phyloP scores from a whole-genome alignment of 768 basidiomycete species.

The Lactarius hatsudake region DNA sequence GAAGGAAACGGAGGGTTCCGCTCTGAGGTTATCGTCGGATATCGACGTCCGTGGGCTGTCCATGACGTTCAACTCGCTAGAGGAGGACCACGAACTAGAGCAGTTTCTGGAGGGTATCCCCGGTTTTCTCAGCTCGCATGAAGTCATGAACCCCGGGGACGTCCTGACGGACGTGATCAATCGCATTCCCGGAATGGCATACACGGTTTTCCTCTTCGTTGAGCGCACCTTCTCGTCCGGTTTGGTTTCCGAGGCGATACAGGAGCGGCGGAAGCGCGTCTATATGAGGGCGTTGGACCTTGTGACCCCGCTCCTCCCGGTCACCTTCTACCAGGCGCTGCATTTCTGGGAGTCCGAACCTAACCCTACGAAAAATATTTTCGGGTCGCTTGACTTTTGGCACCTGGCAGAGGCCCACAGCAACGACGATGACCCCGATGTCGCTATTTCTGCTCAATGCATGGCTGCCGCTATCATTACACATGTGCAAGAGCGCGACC shows the following conservation, averaged over 20 bases:
- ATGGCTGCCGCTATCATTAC: conserved; percentile 16
- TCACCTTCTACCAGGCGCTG: conserved; percentile 19
- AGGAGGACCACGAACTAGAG: conserved; percentile 25
- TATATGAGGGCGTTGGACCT: conserved; percentile 17
- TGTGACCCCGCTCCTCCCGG: conserved; percentile 12
- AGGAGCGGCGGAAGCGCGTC: conserved; percentile 14
- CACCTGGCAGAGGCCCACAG: conserved; percentile 15
- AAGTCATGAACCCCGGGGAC: conserved; percentile 3
- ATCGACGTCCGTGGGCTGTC: conserved; percentile 21
- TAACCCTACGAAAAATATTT: conserved; percentile 9
- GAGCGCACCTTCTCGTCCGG: conserved; percentile 20
- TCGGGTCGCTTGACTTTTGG: conserved; percentile 19
- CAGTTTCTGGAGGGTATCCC: conserved; percentile 20
- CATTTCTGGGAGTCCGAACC: conserved; percentile 16
- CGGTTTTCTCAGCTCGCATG: conserved; percentile 20
- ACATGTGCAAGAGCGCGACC: conserved; percentile 10
- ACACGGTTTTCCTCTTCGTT: conserved; percentile 20
- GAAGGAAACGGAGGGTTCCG: conserved; percentile 16
- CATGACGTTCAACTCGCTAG: conserved; percentile 20
- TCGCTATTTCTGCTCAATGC: conserved; percentile 18
- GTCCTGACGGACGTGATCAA: conserved; percentile 7
- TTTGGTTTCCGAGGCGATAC: conserved; percentile 14
- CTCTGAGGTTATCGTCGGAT: conserved; percentile 8
- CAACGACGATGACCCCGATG: conserved; percentile 20
- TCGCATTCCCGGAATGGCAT: conserved; percentile 16